phyloP scores from a whole-genome alignment of 208 protist genomes.

The Phytomonas sp. region DNA sequence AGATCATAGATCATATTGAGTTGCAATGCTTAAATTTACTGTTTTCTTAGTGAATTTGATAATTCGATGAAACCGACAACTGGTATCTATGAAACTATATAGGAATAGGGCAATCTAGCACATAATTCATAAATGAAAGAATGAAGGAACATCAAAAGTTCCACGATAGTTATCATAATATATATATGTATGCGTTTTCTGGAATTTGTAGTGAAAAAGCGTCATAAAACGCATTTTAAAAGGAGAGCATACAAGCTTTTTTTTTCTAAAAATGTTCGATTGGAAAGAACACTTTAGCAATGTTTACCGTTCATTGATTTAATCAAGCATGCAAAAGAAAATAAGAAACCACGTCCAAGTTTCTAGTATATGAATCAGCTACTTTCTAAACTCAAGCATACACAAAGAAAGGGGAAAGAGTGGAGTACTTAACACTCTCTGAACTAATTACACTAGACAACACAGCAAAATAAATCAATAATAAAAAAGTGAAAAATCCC shows the following conservation, averaged over 20 bases:
- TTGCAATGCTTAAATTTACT: background rate
- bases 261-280: background rate
- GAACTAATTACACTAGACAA: background rate
- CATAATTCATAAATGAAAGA: constrained; percentile 11
- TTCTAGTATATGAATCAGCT: background rate
- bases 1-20: background rate
- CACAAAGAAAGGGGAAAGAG: background rate
- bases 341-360: background rate
- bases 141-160: constrained; percentile 2
- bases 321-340: background rate
- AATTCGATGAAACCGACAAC: background rate
- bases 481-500: constrained; percentile 7
- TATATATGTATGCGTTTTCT: constrained; percentile 7
- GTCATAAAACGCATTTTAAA: constrained; percentile 1
- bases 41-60: background rate
- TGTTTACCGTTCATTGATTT: background rate
- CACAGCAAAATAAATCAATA: background rate
- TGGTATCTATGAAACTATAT: constrained; percentile 4
- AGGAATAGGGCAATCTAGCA: constrained; percentile 2
- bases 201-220: background rate
- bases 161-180: constrained; percentile 11
- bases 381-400: background rate
- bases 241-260: background rate
- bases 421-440: background rate
- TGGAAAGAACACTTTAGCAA: background rate